Conservation (phyloP, 768 basidiomycete species). For the Boletus bicolor region DNA sequence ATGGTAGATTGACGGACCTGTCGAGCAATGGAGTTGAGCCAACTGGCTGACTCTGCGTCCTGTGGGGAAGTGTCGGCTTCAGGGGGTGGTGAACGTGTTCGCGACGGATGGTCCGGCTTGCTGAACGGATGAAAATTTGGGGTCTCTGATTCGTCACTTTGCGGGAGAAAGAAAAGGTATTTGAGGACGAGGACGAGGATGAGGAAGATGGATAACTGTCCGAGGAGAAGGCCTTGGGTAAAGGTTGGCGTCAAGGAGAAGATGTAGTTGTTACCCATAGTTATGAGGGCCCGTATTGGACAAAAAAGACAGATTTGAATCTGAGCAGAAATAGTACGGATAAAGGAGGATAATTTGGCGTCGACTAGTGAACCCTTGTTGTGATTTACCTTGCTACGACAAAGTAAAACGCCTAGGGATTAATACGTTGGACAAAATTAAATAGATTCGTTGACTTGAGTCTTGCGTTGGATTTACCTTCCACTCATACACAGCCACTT, state of each 20-base stretch:
- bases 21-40: slow-evolving; percentile 84
- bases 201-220: slow-evolving; percentile 83
- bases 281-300: neutral
- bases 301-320: no score
- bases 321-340: no score
- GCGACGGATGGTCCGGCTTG: slow-evolving; percentile 44
- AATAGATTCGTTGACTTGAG: no score
- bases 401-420: no score
- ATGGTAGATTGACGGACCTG: slow-evolving; percentile 51
- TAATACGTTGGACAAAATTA: no score
- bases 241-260: slow-evolving; percentile 84
- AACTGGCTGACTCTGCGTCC: slow-evolving; percentile 74
- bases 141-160: slow-evolving; percentile 51
- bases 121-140: slow-evolving; percentile 59
- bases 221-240: slow-evolving; percentile 90
- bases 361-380: no score
- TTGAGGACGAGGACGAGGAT: slow-evolving; percentile 80
- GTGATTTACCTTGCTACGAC: no score
- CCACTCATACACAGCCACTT: no score
- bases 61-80: slow-evolving; percentile 7
- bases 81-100: slow-evolving; percentile 31
- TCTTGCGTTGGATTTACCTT: no score
- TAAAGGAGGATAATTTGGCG: no score
- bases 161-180: slow-evolving; percentile 91
- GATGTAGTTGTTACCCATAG: slow-evolving; percentile 48